Evolutionary conservation across 305 asterid species (phyloP).

Genomic region (Fraxinus dipetala): DNA sequence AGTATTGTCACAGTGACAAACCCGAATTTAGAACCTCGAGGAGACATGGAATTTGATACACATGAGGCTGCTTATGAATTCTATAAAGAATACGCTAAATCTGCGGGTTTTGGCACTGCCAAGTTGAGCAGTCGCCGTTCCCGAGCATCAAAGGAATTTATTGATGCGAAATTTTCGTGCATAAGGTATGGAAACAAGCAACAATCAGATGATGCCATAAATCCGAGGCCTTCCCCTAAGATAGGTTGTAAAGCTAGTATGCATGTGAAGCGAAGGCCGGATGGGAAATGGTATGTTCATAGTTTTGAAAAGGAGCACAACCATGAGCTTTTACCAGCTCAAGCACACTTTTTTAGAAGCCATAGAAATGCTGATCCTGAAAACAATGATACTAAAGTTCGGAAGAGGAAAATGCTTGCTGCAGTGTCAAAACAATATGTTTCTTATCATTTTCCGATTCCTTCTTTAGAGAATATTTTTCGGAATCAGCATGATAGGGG

Average conservation of each 20-base stretch:
- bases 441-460: slow-evolving; percentile 51
- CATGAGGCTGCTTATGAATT: slow-evolving; percentile 78
- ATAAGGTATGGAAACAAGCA: slow-evolving; percentile 87
- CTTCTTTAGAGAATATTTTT: slow-evolving; percentile 47
- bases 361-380: slow-evolving; percentile 56
- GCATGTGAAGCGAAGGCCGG: slow-evolving; percentile 75
- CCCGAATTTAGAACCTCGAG: slow-evolving; percentile 52
- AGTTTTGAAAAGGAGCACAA: slow-evolving; percentile 80
- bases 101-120: slow-evolving; percentile 87
- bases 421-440: slow-evolving; percentile 47
- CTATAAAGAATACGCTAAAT: slow-evolving; percentile 78
- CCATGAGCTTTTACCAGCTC: slow-evolving; percentile 89
- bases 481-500: slow-evolving; percentile 82
- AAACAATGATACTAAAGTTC: slow-evolving; percentile 42
- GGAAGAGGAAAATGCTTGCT: slow-evolving; percentile 58
- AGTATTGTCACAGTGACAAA: slow-evolving; percentile 29
- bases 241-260: slow-evolving; percentile 95
- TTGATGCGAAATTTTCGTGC: slow-evolving; percentile 92
- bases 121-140: slow-evolving; percentile 91
- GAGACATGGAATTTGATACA: slow-evolving; percentile 72
- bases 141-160: slow-evolving; percentile 80
- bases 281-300: slow-evolving; percentile 82
- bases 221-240: slow-evolving; percentile 90
- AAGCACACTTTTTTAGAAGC: slow-evolving; percentile 78
- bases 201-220: slow-evolving; percentile 82